phyloP scores from a whole-genome alignment of 23 red algal species.

The Agarophyton chilense region DNA sequence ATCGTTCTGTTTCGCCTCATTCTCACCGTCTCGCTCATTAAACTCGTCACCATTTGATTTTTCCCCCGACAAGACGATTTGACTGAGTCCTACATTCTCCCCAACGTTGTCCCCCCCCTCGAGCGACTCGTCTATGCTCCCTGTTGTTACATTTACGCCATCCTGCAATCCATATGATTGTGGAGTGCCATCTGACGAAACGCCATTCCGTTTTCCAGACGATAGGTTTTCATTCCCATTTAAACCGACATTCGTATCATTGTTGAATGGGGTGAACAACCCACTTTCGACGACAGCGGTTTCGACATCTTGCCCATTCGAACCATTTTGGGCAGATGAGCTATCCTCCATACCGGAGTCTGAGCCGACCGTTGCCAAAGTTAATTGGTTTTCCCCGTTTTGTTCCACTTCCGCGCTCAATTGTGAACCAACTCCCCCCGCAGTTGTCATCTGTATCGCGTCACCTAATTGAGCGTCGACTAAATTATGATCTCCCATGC shows the following conservation, averaged over 20 bases:
- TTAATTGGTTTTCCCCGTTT: neutral
- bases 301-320: neutral
- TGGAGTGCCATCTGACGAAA: slow-evolving; percentile 2
- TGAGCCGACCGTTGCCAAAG: neutral
- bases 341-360: neutral
- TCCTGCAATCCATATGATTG: slow-evolving; percentile 9
- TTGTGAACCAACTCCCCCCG: neutral
- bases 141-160: neutral
- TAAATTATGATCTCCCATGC: neutral
- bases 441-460: neutral
- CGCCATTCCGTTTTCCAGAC: neutral
- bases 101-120: neutral
- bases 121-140: neutral
- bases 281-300: neutral
- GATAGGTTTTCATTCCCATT: neutral
- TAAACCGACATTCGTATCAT: neutral
- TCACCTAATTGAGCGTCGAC: neutral
- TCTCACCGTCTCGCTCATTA: neutral
- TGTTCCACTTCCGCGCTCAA: neutral
- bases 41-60: neutral
- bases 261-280: neutral
- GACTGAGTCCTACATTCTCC: neutral
- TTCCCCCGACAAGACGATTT: neutral
- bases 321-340: neutral
- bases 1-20: neutral